phyloP scores from a whole-genome alignment of 805 yeast species.

The Dipodascus albidus region DNA sequence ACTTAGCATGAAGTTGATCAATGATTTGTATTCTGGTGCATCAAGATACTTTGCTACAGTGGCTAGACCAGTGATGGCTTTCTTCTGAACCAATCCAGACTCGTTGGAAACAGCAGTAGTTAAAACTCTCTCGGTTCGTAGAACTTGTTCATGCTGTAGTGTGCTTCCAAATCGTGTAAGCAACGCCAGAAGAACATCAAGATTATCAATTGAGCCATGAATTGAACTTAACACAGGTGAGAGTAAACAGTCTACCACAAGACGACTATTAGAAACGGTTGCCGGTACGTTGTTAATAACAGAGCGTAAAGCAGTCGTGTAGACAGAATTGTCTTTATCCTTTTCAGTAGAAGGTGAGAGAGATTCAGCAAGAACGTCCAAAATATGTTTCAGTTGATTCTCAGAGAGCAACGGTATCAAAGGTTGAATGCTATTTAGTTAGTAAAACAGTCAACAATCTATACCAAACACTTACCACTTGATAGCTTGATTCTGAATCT shows the following conservation, averaged over 20 bases:
- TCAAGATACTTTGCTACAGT: conserved; percentile 26
- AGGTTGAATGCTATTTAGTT: conserved; percentile 5
- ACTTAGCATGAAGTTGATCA: conserved; percentile 10
- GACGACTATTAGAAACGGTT: conserved; percentile 14
- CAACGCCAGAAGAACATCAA: conserved; percentile 51
- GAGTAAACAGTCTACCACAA: conserved; percentile 19
- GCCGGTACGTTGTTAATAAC: conserved; percentile 18
- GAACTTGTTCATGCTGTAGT: conserved; percentile 29
- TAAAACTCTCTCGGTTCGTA: conserved; percentile 21
- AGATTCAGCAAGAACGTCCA: conserved; percentile 5
- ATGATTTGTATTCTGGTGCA: conserved; percentile 17
- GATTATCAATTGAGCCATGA: conserved; percentile 36
- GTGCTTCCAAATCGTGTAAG: conserved; percentile 37
- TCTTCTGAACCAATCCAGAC: conserved; percentile 37
- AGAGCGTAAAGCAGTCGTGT: conserved; percentile 24
- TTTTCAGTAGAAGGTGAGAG: conserved; percentile 29
- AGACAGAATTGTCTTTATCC: conserved; percentile 8
- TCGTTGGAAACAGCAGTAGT: conserved; percentile 27
- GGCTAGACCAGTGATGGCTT: conserved; percentile 39
- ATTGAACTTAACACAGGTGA: conserved; percentile 12
- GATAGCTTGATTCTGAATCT: conserved; percentile 66
- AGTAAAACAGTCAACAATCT: background rate
- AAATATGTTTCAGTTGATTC: conserved; percentile 5
- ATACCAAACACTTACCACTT: conserved; percentile 25
- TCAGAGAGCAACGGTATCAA: conserved; percentile 23